Conservation (phyloP, 1,284 basidiomycete species). For the Filobasidium uniguttulatum region DNA sequence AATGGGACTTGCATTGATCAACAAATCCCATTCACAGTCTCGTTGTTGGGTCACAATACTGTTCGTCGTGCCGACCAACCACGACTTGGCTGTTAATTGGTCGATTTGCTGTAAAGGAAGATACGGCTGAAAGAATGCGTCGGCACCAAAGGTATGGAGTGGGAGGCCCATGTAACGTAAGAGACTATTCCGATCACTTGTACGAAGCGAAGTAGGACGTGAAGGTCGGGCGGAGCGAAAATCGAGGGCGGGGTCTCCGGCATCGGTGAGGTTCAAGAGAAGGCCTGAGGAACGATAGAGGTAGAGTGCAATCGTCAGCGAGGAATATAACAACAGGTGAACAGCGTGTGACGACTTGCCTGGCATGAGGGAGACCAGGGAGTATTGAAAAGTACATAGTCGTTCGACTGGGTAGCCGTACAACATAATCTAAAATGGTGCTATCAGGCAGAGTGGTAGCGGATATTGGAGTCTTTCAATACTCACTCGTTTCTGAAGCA, state of each 20-base stretch:
- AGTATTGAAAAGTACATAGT: conserved; percentile 95
- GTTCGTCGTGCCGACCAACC: conserved; percentile 82
- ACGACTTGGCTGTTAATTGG: conserved; percentile 63
- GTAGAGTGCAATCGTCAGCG: conserved; percentile 1
- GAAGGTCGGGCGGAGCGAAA: conserved; percentile 43
- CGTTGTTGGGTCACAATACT: conserved; percentile 87
- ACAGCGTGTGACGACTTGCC: conserved; percentile 40
- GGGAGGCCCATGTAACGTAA: conserved; percentile 83
- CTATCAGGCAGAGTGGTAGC: too few relatives aligned
- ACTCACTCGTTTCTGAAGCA: conserved; percentile 69
- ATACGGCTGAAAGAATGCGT: conserved; percentile 95
- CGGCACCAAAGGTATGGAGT: conserved; percentile 75
- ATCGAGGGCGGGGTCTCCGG: conserved; percentile 75
- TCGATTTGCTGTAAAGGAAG: conserved; percentile 92
- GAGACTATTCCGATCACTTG: conserved; percentile 82
- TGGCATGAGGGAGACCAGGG: conserved; percentile 69
- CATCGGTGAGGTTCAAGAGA: conserved; percentile 76
- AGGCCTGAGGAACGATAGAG: conserved; percentile 53
- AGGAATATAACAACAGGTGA: too few relatives aligned
- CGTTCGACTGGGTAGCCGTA: conserved; percentile 93
- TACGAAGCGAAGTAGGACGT: conserved; percentile 67
- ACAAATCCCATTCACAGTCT: conserved; percentile 63
- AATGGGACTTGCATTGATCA: conserved; percentile 60
- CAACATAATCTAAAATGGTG: conserved; percentile 74
- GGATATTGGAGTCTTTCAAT: too few relatives aligned